Evolutionary conservation across 495 filamentous ascomycete species (phyloP).

Genomic region (Aspergillus diversus): DNA sequence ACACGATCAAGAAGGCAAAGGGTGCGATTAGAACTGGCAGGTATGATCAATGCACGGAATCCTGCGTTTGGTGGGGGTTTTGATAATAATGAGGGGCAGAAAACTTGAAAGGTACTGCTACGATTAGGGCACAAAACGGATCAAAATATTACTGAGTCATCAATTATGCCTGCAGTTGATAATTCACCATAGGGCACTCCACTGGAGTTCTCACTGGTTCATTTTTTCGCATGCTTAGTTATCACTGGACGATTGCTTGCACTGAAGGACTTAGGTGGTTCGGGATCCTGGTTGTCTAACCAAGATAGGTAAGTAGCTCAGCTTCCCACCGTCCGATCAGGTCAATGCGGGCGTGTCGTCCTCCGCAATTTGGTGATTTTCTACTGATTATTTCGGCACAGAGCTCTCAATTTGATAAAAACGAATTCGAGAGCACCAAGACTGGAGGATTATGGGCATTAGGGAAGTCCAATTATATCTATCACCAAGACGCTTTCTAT

Average conservation of each 20-base stretch:
- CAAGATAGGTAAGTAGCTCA: conserved; percentile 1
- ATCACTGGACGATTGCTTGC: not conserved
- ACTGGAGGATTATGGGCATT: too few species aligned
- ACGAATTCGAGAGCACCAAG: too few species aligned
- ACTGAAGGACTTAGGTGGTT: not conserved
- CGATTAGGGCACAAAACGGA: conserved; percentile 9
- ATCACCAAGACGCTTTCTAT: too few species aligned
- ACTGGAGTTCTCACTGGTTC: not conserved
- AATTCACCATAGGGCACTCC: too few species aligned
- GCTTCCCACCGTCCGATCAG: too few species aligned
- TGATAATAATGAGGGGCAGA: conserved; percentile 13
- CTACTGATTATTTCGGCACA: too few species aligned
- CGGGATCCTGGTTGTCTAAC: not conserved
- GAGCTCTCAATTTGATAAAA: too few species aligned
- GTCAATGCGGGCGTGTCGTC: too few species aligned
- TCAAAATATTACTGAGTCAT: not conserved
- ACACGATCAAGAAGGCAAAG: not conserved
- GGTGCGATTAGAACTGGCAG: not conserved
- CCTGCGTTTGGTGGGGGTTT: conserved; percentile 6
- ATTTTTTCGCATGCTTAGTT: not conserved
- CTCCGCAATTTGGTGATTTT: too few species aligned
- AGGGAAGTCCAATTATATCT: too few species aligned
- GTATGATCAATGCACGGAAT: not conserved
- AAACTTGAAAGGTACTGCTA: too few species aligned
- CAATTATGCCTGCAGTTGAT: too few species aligned